phyloP scores from a whole-genome alignment of 208 protist species.

The Trypanosoma boissoni region DNA sequence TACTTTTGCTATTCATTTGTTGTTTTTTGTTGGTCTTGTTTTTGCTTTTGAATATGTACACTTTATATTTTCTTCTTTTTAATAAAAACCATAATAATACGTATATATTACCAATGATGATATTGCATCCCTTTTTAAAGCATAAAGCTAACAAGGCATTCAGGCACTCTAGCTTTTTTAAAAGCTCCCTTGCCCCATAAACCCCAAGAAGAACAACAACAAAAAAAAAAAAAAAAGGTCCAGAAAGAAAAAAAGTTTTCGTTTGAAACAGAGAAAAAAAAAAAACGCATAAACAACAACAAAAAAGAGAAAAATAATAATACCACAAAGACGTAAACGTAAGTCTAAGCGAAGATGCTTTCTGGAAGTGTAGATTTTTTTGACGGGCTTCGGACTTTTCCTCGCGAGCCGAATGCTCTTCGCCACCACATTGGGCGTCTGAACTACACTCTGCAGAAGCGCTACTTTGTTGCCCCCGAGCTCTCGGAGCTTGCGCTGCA shows the following conservation, averaged over 20 bases:
- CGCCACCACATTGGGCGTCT: conserved; percentile 61
- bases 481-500: conserved; percentile 64
- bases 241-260: conserved; percentile 19
- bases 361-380: conserved; percentile 52
- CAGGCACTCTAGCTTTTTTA: not conserved
- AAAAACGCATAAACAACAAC: not conserved
- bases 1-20: not conserved
- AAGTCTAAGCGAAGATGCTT: conserved; percentile 8
- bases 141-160: conserved; percentile 14
- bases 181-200: not conserved
- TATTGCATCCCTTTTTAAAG: too few relatives aligned
- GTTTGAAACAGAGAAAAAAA: too few relatives aligned
- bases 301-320: not conserved
- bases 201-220: not conserved
- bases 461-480: conserved; percentile 58
- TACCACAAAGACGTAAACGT: not conserved
- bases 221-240: conserved; percentile 7
- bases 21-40: conserved; percentile 5
- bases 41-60: conserved; percentile 3
- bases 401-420: conserved; percentile 49
- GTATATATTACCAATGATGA: too few relatives aligned
- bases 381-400: conserved; percentile 61
- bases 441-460: conserved; percentile 71
- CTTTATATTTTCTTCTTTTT: too few relatives aligned
- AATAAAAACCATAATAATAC: too few relatives aligned